phyloP scores from a whole-genome alignment of 2,329 filamentous ascomycete species.

The Diplodia scrobiculata region DNA sequence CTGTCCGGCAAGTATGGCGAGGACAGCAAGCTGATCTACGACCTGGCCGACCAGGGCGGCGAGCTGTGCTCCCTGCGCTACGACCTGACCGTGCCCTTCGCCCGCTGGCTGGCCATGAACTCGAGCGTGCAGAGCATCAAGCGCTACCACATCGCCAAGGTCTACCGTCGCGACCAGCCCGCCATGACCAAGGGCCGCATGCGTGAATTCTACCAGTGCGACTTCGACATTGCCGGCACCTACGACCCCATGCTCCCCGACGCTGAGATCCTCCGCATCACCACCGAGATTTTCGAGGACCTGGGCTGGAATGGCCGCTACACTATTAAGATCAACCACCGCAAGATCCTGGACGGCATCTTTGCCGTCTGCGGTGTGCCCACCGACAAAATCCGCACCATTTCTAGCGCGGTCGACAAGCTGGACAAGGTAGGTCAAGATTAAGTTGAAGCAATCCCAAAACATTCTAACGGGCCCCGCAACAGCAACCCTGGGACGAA shows the following conservation, averaged over 20 bases:
- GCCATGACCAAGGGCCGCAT: slow-evolving; percentile 89
- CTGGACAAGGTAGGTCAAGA: slow-evolving; percentile 71
- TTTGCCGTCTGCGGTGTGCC: slow-evolving; percentile 91
- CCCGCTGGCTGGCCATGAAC: slow-evolving; percentile 92
- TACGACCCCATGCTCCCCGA: slow-evolving; percentile 93
- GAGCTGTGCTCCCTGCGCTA: slow-evolving; percentile 83
- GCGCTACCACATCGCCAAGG: slow-evolving; percentile 93
- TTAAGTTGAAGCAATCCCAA: background rate
- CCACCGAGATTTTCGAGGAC: slow-evolving; percentile 80
- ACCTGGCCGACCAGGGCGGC: slow-evolving; percentile 83
- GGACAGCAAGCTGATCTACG: slow-evolving; percentile 89
- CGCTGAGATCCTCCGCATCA: slow-evolving; percentile 82
- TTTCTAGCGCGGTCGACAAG: slow-evolving; percentile 93
- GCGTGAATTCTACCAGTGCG: slow-evolving; percentile 96
- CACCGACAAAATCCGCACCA: slow-evolving; percentile 79
- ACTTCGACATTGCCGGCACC: slow-evolving; percentile 88
- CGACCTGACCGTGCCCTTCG: slow-evolving; percentile 86
- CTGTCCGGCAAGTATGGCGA: slow-evolving; percentile 89
- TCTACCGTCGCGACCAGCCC: slow-evolving; percentile 78
- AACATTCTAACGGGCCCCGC: slow-evolving; percentile 31
- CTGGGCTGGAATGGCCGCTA: slow-evolving; percentile 73
- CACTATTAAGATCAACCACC: slow-evolving; percentile 93
- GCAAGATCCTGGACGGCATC: slow-evolving; percentile 88
- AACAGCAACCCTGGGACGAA: slow-evolving; percentile 71
- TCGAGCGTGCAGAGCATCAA: slow-evolving; percentile 79